Evolutionary conservation across 495 filamentous ascomycete genomes (phyloP).

Genomic region (Penicillium odoratum): DNA sequence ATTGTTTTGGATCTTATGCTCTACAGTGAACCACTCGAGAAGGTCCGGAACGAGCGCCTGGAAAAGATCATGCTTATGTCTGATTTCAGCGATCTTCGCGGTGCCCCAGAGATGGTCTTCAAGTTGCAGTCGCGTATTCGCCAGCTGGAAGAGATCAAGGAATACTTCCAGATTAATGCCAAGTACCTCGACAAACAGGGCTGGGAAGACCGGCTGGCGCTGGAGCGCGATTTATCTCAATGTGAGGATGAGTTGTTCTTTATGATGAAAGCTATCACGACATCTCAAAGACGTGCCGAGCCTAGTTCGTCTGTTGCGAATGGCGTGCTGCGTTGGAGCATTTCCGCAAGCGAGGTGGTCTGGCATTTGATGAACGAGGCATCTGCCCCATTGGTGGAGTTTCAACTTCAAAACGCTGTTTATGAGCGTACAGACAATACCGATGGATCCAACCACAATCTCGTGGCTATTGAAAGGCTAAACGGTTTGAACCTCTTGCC

Average conservation of each 20-base stretch:
- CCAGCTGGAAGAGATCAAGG: slow-evolving; percentile 95
- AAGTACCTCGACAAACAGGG: slow-evolving; percentile 84
- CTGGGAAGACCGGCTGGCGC: slow-evolving; percentile 81
- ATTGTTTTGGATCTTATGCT: slow-evolving; percentile 93
- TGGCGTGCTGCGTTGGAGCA: slow-evolving; percentile 83
- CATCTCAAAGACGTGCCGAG: slow-evolving; percentile 82
- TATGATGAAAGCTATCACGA: slow-evolving; percentile 99
- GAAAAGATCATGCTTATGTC: slow-evolving; percentile 99
- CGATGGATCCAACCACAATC: slow-evolving; percentile 93
- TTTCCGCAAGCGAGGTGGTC: slow-evolving; percentile 87
- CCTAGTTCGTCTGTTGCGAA: slow-evolving; percentile 63
- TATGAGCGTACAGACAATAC: slow-evolving; percentile 95
- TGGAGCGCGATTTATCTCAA: slow-evolving; percentile 83
- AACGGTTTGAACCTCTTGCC: slow-evolving; percentile 85
- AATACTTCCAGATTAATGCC: slow-evolving; percentile 89
- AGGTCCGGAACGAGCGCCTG: slow-evolving; percentile 85
- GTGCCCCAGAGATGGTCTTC: slow-evolving; percentile 90
- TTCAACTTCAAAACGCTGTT: slow-evolving; percentile 83
- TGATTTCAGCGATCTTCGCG: slow-evolving; percentile 95
- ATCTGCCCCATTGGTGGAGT: slow-evolving; percentile 86
- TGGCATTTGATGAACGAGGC: slow-evolving; percentile 92
- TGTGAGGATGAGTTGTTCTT: slow-evolving; percentile 99
- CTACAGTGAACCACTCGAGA: slow-evolving; percentile 94
- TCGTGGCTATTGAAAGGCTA: slow-evolving; percentile 79
- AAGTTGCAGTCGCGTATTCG: slow-evolving; percentile 88